Base-by-base conservation (phyloP, 352 stramenopile genomes). In the Phytopythium kandeliae region DNA sequence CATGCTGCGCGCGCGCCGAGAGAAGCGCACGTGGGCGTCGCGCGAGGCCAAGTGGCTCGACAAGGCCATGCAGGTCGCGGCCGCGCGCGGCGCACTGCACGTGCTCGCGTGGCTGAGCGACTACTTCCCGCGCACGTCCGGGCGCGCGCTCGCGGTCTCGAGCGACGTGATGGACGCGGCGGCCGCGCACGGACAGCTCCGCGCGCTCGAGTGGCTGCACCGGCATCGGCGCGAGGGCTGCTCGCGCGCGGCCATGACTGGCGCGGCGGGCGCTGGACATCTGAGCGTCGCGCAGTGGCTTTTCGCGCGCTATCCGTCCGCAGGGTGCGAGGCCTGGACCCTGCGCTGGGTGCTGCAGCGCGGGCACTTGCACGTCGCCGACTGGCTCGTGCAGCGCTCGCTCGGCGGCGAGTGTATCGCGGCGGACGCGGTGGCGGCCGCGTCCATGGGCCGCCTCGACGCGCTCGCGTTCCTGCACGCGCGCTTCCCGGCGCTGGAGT, bases 271-370 rank as follows among this genome's bases (percentile, higher is more conserved):
- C 6, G 53, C 63, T 16, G 62, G 58, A 0, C 51, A 66, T 24
- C 52, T 74, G 35, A 31, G 71, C 17, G 47, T 76, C 12, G 22
- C 76, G n/a, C 51, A 65, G 40, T 79, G 60, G 65, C 48, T 79
- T 8, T 55, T 69, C 17, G 55, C 58, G 1, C 28, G 42, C 42
- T 46, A 53, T 26, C 17, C 45, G 37, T 12, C 12, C 19, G 19
- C 30, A 12, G 33, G 24, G 15, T 37, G 25, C 26, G 52, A 51
- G 28, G 2, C 30, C 6, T 41, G 45, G 45, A 31, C 45, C 17
- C 21, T 51, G 45, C 26, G 45, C 26, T 51, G 45, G 45, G 45
- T 41, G 45, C 45, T 51, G 45, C 30, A 19, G 12, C 30, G 54
- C 15, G 52, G 21, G 21, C 33, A 48, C 13, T 6, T 53, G 16